Evolutionary conservation across 2,329 filamentous ascomycete species (phyloP), one percentile per base, ranked within the genome.

Genomic region (Incumbomyces lentus): DNA sequence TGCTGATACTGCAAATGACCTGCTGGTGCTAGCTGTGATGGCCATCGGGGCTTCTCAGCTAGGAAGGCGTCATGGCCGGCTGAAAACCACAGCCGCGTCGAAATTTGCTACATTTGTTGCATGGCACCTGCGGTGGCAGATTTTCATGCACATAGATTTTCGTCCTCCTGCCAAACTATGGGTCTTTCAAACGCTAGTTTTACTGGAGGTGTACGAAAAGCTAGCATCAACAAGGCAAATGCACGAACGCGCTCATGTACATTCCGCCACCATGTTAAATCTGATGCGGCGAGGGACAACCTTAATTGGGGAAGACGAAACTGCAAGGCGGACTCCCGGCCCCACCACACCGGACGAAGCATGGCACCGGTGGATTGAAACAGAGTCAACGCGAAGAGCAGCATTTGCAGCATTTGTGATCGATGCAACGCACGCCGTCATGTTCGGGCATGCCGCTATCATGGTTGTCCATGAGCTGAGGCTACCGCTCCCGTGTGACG

Each of bases 401-500:
- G 92, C 90, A 0, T 96, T 95, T 67, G 88, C 86, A 0, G 92
- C 92, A 0, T 96, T 96, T 60, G 79, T 95, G 35, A 82, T 96
- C 54, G 92, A 98, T 63, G 94, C 88, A 3, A 93, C 89, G 1
- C 92, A 98, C 63, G 88, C 89, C 1, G 94, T 87, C 22, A 95
- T 98, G 84, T 96, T 96, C 64, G 92, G 90, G 0, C 92, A 96
- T 64, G 92, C 89, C 2, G 90, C 87, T 0, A 88, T 93, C 34
- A 95, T 96, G 90, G 88, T 94, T 6, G 88, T 89, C 2, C 89
- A 96, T 59, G 92, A 96, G 64, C 86, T 98, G 78, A 80, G 87
- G 41, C 73, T 96, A 8, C 86, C 88, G 1, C 67, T 98, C 34
- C 92, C 92, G 1, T 96, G 90, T 60, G 89, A 96, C 55, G 92